Conservation (phyloP, 306 rosid species). For the Vigna reflexopilosa region DNA sequence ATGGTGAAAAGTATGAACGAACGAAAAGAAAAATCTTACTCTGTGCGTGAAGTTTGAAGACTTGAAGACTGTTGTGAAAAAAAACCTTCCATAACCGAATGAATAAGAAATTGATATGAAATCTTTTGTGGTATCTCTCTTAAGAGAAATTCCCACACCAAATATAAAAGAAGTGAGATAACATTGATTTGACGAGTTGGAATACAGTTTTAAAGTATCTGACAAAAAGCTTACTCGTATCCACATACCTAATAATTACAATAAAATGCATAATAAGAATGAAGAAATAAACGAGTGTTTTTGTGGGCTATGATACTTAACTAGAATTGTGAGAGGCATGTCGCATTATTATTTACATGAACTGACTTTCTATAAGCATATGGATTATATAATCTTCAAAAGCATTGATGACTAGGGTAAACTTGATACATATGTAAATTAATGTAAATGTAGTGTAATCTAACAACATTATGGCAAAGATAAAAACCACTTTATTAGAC, state of each 20-base stretch:
- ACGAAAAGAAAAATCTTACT: no score
- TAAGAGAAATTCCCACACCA: no score
- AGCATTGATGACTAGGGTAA: not conserved
- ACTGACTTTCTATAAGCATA: not conserved
- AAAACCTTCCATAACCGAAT: no score
- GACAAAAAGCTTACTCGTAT: no score
- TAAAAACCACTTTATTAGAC: not conserved
- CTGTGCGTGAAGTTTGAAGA: no score
- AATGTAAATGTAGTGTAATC: not conserved
- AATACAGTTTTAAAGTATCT: no score
- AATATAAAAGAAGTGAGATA: no score
- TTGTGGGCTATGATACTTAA: not conserved
- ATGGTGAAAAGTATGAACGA: no score
- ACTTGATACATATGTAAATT: not conserved
- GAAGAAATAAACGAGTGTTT: not conserved
- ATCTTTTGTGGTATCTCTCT: no score
- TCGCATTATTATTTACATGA: not conserved
- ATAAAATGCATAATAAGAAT: not conserved
- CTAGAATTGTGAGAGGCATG: slow-evolving; percentile 5
- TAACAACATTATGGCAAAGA: not conserved
- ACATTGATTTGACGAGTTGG: no score
- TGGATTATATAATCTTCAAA: not conserved
- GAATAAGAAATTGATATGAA: no score
- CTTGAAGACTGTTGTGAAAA: no score
- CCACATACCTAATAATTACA: not conserved